Evolutionary conservation across 306 rosid genomes (phyloP), one percentile per base, ranked within the genome.

Genomic region (Hippophae rhamnoides): DNA sequence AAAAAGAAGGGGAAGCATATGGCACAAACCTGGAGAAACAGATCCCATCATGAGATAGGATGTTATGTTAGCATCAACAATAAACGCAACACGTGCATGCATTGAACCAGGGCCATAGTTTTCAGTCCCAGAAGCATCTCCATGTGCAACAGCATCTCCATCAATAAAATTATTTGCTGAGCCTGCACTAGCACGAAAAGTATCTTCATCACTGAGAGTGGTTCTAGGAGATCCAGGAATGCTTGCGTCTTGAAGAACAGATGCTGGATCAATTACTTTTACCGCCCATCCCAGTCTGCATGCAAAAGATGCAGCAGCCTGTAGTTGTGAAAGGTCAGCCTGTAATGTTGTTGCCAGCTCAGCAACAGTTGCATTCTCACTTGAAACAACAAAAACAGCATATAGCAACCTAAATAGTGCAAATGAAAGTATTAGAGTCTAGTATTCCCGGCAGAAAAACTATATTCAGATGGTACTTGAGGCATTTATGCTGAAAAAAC

Each of bases 21-120:
- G 72, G 57, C 67, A 72, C 78, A 77, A 70, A 87, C 97, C 97
- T 75, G 95, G 97, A 75, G 97, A 90, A 81, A 90, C 95, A 66
- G 97, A 90, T 25, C 97, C 97, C 95, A 87, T 90, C 95, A 90
- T 90, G 61, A 90, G 97, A 76, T 90, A 90, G 64, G 97, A 90
- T 62, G 97, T 90, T 75, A 90, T 87, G 74, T 84, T 90, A 48
- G 97, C 97, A 76, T 90, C 97, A 69, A 90, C 94, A 56, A 90
- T 75, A 79, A 90, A 87, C 62, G 97, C 95, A 72, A 90, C 90
- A 48, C 85, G 90, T 48, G 78, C 77, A 66, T 77, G 62, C 47
- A 73, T 56, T 68, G 84, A 89, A 76, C 75, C 74, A 43, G 72
- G 66, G 44, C 80, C 88, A 60, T 46, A 7, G 68, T 77, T 81